A percentile compares a stretch with the other conserved stretches of the same genome.
Evolutionary conservation across 2,329 filamentous ascomycete species (phyloP).

Genomic region (Xylariales sp.): DNA sequence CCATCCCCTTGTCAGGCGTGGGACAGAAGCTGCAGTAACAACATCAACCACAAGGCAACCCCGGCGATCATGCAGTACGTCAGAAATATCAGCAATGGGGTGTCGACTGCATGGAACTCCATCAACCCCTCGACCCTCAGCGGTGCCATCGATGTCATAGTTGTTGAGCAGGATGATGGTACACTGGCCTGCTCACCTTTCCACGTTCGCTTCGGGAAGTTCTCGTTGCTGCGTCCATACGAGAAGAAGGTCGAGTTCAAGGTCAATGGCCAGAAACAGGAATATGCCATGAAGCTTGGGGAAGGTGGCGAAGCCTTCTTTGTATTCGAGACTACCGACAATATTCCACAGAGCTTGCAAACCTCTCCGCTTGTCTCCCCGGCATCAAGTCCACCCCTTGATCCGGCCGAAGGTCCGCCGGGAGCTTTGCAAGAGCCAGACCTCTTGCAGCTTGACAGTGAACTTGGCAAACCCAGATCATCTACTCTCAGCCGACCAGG

Average conservation of each 20-base stretch:
- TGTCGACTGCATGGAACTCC: slow-evolving; percentile 98
- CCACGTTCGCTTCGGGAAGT: slow-evolving; percentile 98
- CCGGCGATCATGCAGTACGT: slow-evolving; percentile 84
- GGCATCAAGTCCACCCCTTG: slow-evolving; percentile 72
- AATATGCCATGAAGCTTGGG: slow-evolving; percentile 97
- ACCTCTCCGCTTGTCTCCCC: slow-evolving; percentile 93
- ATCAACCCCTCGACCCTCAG: slow-evolving; percentile 97
- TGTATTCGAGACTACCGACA: slow-evolving; percentile 90
- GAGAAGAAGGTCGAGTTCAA: slow-evolving; percentile 99
- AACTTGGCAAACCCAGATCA: slow-evolving; percentile 31
- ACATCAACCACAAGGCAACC: neutral
- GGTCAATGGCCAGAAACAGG: slow-evolving; percentile 87
- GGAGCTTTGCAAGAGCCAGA: slow-evolving; percentile 62
- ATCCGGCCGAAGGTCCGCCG: slow-evolving; percentile 36
- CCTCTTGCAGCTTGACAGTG: slow-evolving; percentile 58
- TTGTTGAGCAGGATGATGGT: slow-evolving; percentile 94
- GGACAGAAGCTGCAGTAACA: neutral
- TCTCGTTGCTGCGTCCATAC: slow-evolving; percentile 86
- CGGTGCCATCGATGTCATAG: slow-evolving; percentile 97
- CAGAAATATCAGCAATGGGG: slow-evolving; percentile 86
- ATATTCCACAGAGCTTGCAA: slow-evolving; percentile 87
- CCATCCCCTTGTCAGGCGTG: neutral
- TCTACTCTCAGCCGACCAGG: slow-evolving; percentile 13
- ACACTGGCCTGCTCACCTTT: slow-evolving; percentile 88
- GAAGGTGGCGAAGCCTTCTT: slow-evolving; percentile 98